phyloP scores from a whole-genome alignment of 768 basidiomycete species.

The Leccinum uliginosum region DNA sequence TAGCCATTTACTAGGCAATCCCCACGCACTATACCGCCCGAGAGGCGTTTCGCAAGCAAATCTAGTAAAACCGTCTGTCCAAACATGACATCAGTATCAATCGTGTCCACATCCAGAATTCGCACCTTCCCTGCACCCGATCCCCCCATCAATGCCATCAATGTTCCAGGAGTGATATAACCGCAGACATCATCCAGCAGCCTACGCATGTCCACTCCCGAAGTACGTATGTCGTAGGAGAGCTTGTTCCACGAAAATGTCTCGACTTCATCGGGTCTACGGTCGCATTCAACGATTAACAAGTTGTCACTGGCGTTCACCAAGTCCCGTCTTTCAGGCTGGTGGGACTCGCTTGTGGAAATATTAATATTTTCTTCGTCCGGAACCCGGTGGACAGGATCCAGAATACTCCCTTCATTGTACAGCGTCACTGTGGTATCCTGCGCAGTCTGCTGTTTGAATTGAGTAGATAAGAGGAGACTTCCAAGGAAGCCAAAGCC shows the following conservation, averaged over 20 bases:
- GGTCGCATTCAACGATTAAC: slow-evolving; percentile 12
- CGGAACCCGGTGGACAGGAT: not conserved
- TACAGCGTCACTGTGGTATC: slow-evolving; percentile 30
- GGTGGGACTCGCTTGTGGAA: not conserved
- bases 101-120: not conserved
- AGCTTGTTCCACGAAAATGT: slow-evolving; percentile 78
- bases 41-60: slow-evolving; percentile 49
- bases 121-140: slow-evolving; percentile 30
- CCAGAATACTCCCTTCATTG: slow-evolving; percentile 6
- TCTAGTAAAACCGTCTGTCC: slow-evolving; percentile 54
- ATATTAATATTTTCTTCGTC: slow-evolving; percentile 18
- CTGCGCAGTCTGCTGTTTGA: slow-evolving; percentile 25
- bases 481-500: slow-evolving; percentile 34
- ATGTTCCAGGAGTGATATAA: slow-evolving; percentile 46
- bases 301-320: not conserved
- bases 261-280: slow-evolving; percentile 31
- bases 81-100: not conserved
- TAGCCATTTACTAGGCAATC: slow-evolving; percentile 55
- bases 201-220: slow-evolving; percentile 33
- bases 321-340: not conserved
- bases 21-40: slow-evolving; percentile 46
- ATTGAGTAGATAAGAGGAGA: slow-evolving; percentile 36
- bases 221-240: slow-evolving; percentile 55
- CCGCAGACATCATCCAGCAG: slow-evolving; percentile 45
- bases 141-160: slow-evolving; percentile 50